Conservation (phyloP, 306 rosid genomes). For the Pyrus pyrifolia region DNA sequence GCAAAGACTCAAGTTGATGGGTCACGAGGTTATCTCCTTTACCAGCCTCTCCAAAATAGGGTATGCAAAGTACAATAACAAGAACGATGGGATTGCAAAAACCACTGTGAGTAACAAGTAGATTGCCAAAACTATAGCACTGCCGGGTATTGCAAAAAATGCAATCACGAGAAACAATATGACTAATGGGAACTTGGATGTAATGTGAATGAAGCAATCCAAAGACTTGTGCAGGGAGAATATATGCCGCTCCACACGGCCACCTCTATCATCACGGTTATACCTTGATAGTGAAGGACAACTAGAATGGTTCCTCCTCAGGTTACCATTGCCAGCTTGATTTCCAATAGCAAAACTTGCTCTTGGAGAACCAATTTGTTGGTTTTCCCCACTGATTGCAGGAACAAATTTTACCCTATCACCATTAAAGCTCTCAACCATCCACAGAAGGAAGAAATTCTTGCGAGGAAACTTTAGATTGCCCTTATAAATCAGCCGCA, state of each 20-base stretch:
- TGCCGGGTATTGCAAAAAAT: slow-evolving; percentile 59
- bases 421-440: slow-evolving; percentile 86
- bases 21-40: slow-evolving; percentile 58
- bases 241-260: slow-evolving; percentile 29
- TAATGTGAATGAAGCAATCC: slow-evolving; percentile 63
- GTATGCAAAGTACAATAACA: slow-evolving; percentile 63
- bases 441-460: slow-evolving; percentile 87
- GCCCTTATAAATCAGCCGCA: slow-evolving; percentile 67
- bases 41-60: slow-evolving; percentile 69
- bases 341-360: slow-evolving; percentile 34
- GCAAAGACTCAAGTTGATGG: background rate
- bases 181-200: slow-evolving; percentile 76
- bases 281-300: slow-evolving; percentile 31
- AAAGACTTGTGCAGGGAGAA: slow-evolving; percentile 60
- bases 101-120: slow-evolving; percentile 66
- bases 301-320: slow-evolving; percentile 41
- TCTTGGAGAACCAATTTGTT: slow-evolving; percentile 33
- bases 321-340: slow-evolving; percentile 34
- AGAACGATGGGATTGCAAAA: slow-evolving; percentile 81
- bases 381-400: slow-evolving; percentile 41
- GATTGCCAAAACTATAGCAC: slow-evolving; percentile 60
- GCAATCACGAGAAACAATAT: slow-evolving; percentile 57
- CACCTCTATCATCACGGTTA: slow-evolving; percentile 17
- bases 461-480: slow-evolving; percentile 72
- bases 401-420: slow-evolving; percentile 46